Base-by-base conservation (phyloP, 345 rosid species). In the Brassica rapa region DNA sequence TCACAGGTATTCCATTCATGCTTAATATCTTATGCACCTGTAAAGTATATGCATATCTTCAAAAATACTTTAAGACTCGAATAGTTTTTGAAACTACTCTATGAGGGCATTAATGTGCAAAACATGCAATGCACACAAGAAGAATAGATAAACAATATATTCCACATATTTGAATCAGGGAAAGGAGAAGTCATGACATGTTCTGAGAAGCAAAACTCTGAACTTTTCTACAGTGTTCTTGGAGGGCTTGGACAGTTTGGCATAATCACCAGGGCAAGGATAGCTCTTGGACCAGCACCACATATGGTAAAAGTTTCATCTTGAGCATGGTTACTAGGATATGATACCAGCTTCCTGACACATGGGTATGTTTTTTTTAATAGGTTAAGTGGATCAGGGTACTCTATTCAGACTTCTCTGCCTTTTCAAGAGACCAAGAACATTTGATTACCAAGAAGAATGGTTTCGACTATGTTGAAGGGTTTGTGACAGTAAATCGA, bases 181-280 rank as follows among this genome's bases (percentile, higher is more conserved):
- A 96, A 85, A 72, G 99, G 98, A 82, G 91, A 90, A 37, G 89
- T 89, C 2, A 21, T 93, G 60, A 87, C 87, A 73, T 96, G 97
- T 87, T 91, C 97, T 23, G 87, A 88, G 80, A 82, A 86, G 83
- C 85, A 74, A 81, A 93, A 96, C 68, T 77, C 90, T 51, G 96
- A 93, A 71, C 97, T 96, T 62, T 96, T 93, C 72, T 74, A 91
- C 77, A 86, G 93, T 71, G 92, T 87, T 70, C 92, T 96, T 82
- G 98, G 99, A 4, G 99, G 98, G 72, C 93, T 96, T 57, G 99
- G 98, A 61, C 99, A 96, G 83, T 93, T 91, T 70, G 99, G 99
- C 56, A 84, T 96, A 81, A 91, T 96, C 81, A 93, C 98, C 25
- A 83, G 90, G 56, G 98, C 99, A 7, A 73, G 86, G 71, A 91